Evolutionary conservation across 495 filamentous ascomycete genomes (phyloP).

Genomic region (Pyrenula aspistea): DNA sequence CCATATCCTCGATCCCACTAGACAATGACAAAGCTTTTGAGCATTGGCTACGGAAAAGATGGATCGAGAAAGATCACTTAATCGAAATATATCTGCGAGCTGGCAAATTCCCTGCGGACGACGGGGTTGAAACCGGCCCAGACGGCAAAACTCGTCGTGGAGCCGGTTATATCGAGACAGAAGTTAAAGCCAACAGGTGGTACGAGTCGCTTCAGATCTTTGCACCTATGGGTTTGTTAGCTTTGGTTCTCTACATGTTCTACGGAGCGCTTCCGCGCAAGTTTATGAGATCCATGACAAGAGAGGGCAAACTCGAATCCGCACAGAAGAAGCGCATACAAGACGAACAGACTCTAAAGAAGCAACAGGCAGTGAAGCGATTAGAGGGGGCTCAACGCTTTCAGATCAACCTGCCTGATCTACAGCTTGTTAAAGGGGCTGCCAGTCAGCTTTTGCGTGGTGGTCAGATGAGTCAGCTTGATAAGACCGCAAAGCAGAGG

Average conservation of each 20-base stretch:
- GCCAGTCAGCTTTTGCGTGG: background rate
- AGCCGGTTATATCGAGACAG: constrained; percentile 26
- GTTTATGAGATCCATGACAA: constrained; percentile 1
- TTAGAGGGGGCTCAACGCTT: constrained; percentile 8
- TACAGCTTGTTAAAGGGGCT: background rate
- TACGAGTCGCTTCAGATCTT: constrained; percentile 42
- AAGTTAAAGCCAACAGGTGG: constrained; percentile 30
- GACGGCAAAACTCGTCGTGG: constrained; percentile 11
- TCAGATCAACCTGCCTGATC: constrained; percentile 10
- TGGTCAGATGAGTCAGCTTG: background rate
- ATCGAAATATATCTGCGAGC: constrained; percentile 58
- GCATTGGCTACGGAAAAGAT: constrained; percentile 60
- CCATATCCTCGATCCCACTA: constrained; percentile 52
- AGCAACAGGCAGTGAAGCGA: constrained; percentile 8
- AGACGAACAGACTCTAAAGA: constrained; percentile 3
- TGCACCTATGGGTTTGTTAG: constrained; percentile 14
- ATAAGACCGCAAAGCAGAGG: background rate
- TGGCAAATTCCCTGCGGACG: constrained; percentile 55
- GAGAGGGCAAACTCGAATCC: background rate
- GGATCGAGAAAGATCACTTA: constrained; percentile 70
- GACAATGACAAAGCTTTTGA: constrained; percentile 51
- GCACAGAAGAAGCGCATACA: constrained; percentile 7
- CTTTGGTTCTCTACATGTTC: constrained; percentile 15
- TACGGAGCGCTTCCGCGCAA: constrained; percentile 14
- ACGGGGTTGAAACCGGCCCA: constrained; percentile 11